Evolutionary conservation across 768 basidiomycete species (phyloP).

Genomic region (Termitomyces sp.): DNA sequence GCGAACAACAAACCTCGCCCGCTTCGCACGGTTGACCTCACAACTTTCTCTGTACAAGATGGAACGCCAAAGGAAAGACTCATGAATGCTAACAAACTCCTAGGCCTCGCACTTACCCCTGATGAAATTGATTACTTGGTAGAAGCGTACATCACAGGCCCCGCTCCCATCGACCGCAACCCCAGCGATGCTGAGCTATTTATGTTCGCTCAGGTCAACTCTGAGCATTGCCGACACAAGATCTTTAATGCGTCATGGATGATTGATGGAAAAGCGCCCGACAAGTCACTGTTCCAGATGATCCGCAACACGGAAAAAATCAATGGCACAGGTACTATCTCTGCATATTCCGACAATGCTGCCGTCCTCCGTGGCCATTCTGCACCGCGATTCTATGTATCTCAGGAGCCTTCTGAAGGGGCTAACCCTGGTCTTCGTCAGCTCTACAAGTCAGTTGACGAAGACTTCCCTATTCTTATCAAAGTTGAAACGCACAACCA

Average conservation of each 20-base stretch:
- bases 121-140: constrained; percentile 94
- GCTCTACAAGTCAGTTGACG: constrained; percentile 53
- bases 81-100: constrained; percentile 66
- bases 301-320: constrained; percentile 92
- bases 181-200: constrained; percentile 98
- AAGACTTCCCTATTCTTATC: constrained; percentile 84
- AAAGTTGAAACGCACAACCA: constrained; percentile 99
- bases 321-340: constrained; percentile 74
- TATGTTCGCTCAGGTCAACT: constrained; percentile 99
- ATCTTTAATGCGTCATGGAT: constrained; percentile 99
- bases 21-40: constrained; percentile 15
- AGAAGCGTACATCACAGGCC: constrained; percentile 76
- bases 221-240: constrained; percentile 99
- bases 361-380: constrained; percentile 82
- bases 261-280: constrained; percentile 61
- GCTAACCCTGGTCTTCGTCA: constrained; percentile 20
- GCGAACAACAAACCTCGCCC: constrained; percentile 45
- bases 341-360: constrained; percentile 97
- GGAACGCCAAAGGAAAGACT: constrained; percentile 57
- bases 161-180: constrained; percentile 63
- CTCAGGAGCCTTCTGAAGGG: constrained; percentile 16
- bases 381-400: constrained; percentile 70
- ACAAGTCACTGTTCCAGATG: constrained; percentile 89
- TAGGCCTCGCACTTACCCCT: constrained; percentile 85
- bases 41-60: constrained; percentile 43